Evolutionary conservation across 106 monocot species (phyloP).

Genomic region (Iris macrosiphon): DNA sequence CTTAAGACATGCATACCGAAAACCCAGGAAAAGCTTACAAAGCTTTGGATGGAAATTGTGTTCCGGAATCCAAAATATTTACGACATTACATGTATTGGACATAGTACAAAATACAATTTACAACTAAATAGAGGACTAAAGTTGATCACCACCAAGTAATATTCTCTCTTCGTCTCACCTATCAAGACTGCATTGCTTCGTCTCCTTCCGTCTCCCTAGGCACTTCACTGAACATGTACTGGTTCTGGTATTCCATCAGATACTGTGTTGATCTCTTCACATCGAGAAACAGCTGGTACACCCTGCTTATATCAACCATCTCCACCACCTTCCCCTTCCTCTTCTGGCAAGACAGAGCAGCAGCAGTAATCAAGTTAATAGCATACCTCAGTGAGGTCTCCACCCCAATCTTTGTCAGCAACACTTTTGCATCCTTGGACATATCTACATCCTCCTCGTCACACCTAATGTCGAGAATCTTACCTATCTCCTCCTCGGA

Average conservation of each 20-base stretch:
- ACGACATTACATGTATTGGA: no score
- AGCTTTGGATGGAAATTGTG: no score
- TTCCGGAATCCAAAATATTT: no score
- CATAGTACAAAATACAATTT: no score
- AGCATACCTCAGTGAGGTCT: constrained; percentile 70
- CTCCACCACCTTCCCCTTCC: constrained; percentile 64
- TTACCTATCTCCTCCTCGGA: constrained; percentile 59
- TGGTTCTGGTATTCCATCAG: constrained; percentile 78
- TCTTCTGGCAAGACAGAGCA: constrained; percentile 66
- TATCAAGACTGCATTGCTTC: constrained; percentile 52
- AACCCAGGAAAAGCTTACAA: no score
- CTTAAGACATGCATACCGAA: no score
- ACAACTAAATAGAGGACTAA: no score
- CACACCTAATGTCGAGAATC: constrained; percentile 67
- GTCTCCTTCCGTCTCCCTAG: constrained; percentile 32
- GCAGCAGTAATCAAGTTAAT: constrained; percentile 60
- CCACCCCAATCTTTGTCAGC: constrained; percentile 63
- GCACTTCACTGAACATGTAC: constrained; percentile 65
- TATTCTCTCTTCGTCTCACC: constrained; percentile 2
- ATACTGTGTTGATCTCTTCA: constrained; percentile 79
- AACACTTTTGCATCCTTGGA: constrained; percentile 57
- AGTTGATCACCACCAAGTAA: no score
- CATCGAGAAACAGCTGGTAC: constrained; percentile 75
- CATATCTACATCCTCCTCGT: constrained; percentile 86
- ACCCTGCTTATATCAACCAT: constrained; percentile 77